phyloP scores from a whole-genome alignment of 352 stramenopile genomes.

The Globisporangium viniferum region DNA sequence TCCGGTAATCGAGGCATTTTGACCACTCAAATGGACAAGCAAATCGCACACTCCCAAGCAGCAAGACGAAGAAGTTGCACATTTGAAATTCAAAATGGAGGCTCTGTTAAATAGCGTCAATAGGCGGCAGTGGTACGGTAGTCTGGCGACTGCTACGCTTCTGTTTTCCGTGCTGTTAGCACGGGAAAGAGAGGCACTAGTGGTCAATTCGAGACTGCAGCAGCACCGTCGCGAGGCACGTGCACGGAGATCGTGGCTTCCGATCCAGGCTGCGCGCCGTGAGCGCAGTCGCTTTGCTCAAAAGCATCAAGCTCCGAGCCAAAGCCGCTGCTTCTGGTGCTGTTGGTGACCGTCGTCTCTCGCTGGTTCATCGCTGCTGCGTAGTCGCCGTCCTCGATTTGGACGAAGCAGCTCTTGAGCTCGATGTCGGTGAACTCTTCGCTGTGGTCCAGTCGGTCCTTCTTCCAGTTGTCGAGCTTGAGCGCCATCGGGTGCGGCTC shows the following conservation, averaged over 20 bases:
- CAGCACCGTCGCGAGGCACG: not conserved
- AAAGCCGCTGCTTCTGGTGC: slow-evolving; percentile 1
- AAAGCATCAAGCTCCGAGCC: slow-evolving; percentile 2
- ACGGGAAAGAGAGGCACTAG: not conserved
- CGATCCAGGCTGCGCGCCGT: not conserved
- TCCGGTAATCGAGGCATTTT: no score
- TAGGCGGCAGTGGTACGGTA: not conserved
- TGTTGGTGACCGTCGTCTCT: not conserved
- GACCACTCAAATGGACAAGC: no score
- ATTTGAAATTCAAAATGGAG: not conserved
- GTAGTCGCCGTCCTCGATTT: slow-evolving; percentile 13
- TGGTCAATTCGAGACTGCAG: not conserved
- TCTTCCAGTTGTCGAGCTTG: slow-evolving; percentile 34
- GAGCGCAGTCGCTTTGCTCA: not conserved
- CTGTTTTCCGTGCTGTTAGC: not conserved
- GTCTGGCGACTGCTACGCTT: not conserved
- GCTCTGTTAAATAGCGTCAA: not conserved
- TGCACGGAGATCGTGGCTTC: slow-evolving; percentile 1
- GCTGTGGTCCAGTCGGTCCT: slow-evolving; percentile 18
- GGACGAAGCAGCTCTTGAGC: slow-evolving; percentile 28
- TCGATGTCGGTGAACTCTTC: slow-evolving; percentile 19
- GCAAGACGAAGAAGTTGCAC: not conserved
- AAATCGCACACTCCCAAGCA: not conserved
- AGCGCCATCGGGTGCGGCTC: slow-evolving; percentile 20
- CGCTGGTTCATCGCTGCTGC: slow-evolving; percentile 4